phyloP scores from a whole-genome alignment of 2,329 filamentous ascomycete genomes.

The Ceratocystis variospora region DNA sequence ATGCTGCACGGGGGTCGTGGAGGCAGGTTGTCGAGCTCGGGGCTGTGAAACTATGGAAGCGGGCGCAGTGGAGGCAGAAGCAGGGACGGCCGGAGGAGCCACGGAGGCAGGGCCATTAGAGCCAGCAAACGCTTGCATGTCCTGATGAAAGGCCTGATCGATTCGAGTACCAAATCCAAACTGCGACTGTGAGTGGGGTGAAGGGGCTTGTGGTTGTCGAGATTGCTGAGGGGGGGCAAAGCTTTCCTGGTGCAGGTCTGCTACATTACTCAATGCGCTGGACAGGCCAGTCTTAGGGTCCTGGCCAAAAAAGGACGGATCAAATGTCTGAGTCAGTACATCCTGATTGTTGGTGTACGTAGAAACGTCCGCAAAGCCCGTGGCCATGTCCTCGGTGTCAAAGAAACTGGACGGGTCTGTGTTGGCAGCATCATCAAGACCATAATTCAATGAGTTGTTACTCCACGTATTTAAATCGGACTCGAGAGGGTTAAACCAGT shows the following conservation, averaged over 20 bases:
- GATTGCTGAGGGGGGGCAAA: constrained; percentile 6
- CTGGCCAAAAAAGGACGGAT: constrained; percentile 11
- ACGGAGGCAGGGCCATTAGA: not conserved
- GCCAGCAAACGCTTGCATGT: constrained; percentile 9
- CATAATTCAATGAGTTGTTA: constrained; percentile 1
- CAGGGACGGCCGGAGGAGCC: not conserved
- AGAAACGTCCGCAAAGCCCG: not conserved
- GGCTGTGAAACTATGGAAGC: not conserved
- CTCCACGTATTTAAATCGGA: constrained; percentile 1
- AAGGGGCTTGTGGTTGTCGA: too few species aligned
- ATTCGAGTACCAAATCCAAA: constrained; percentile 4
- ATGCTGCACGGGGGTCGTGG: constrained; percentile 9
- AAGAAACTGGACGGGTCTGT: not conserved
- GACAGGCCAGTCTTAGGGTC: constrained; percentile 11
- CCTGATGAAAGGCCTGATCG: not conserved
- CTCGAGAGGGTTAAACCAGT: constrained; percentile 8
- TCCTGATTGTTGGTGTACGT: not conserved
- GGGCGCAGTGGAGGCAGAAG: not conserved
- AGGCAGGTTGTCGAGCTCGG: not conserved
- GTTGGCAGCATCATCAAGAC: not conserved
- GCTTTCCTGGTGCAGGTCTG: constrained; percentile 10
- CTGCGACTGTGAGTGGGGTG: not conserved
- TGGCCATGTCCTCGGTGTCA: not conserved
- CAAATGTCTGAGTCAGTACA: constrained; percentile 7
- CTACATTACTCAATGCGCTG: constrained; percentile 10